These are phyloP conservation scores for Fusarium sp. DNA, from an alignment of 2,329 filamentous ascomycete genomes.

Conservation along the genomic window DNA sequence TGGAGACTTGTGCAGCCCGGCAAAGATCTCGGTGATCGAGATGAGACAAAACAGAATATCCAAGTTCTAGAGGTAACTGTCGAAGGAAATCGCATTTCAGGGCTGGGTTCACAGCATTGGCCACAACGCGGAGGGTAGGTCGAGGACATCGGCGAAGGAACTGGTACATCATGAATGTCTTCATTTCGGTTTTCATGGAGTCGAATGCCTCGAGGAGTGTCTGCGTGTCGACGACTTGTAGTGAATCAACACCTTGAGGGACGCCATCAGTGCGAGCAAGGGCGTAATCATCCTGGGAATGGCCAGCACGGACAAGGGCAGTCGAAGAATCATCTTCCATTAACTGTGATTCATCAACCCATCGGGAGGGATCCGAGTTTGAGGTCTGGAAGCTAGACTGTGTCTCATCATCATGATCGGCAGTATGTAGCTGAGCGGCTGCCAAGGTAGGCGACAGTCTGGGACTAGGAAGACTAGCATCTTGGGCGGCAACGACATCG, in stretches of 20 bases:
- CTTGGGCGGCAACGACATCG: conserved; percentile 80
- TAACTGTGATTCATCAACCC: conserved; percentile 57
- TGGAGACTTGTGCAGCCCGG: conserved; percentile 91
- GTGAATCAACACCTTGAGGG: conserved; percentile 13
- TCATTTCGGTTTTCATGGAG: conserved; percentile 88
- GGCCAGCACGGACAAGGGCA: conserved; percentile 43
- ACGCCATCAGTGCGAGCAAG: conserved; percentile 42
- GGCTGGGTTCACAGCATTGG: conserved; percentile 90
- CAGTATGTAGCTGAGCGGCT: conserved; percentile 67
- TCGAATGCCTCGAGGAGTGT: conserved; percentile 91
- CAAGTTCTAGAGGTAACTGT: conserved; percentile 85
- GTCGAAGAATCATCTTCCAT: conserved; percentile 48
- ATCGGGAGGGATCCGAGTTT: conserved; percentile 48
- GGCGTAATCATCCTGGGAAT: conserved; percentile 42
- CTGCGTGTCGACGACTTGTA: conserved; percentile 80
- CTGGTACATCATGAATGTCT: conserved; percentile 97
- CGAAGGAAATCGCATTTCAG: conserved; percentile 93
- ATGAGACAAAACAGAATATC: conserved; percentile 87
- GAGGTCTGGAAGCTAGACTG: conserved; percentile 50
- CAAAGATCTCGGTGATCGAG: conserved; percentile 89
- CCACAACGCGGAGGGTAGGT: conserved; percentile 88
- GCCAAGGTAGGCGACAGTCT: conserved; percentile 92
- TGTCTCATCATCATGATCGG: conserved; percentile 58
- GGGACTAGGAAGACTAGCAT: conserved; percentile 93
- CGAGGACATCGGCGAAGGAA: conserved; percentile 88